These are phyloP conservation scores for Mycena rebaudengoi DNA, from an alignment of 768 basidiomycete genomes.

Conservation along the genomic window DNA sequence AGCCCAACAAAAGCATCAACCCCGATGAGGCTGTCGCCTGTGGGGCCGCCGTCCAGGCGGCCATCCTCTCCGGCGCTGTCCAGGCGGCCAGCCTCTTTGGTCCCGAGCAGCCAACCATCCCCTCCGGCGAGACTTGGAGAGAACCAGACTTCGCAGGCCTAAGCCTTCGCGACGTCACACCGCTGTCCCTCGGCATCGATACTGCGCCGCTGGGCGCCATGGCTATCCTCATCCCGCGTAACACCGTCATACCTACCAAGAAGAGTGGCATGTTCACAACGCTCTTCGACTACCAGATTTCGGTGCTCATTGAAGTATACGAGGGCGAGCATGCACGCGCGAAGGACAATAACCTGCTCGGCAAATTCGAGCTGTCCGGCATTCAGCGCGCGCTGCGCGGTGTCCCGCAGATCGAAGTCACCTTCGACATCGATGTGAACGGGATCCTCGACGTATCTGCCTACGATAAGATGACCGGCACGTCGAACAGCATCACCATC, in stretches of 20 bases:
- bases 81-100: not conserved
- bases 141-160: not conserved
- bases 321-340: conserved; percentile 11
- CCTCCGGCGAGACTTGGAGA: not conserved
- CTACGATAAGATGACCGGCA: conserved; percentile 94
- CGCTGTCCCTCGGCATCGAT: conserved; percentile 21
- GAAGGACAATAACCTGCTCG: conserved; percentile 19
- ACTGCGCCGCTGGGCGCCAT: conserved; percentile 42
- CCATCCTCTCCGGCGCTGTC: conserved; percentile 3
- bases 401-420: conserved; percentile 20
- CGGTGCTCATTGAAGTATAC: conserved; percentile 13
- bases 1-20: conserved; percentile 16
- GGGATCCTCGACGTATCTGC: conserved; percentile 84
- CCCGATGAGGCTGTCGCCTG: conserved; percentile 18
- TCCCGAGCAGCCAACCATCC: not conserved
- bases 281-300: conserved; percentile 2
- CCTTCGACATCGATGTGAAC: conserved; percentile 10
- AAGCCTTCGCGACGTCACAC: not conserved
- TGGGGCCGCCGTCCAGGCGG: conserved; percentile 13
- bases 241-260: conserved; percentile 8
- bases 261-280: conserved; percentile 8
- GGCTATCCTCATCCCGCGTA: conserved; percentile 8
- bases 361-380: conserved; percentile 13
- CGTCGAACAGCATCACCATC: conserved; percentile 92
- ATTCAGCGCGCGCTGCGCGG: conserved; percentile 1